These are phyloP conservation scores for Vitis rotundifolia DNA, from an alignment of 164 flowering plant genomes.

Conservation along the genomic window DNA sequence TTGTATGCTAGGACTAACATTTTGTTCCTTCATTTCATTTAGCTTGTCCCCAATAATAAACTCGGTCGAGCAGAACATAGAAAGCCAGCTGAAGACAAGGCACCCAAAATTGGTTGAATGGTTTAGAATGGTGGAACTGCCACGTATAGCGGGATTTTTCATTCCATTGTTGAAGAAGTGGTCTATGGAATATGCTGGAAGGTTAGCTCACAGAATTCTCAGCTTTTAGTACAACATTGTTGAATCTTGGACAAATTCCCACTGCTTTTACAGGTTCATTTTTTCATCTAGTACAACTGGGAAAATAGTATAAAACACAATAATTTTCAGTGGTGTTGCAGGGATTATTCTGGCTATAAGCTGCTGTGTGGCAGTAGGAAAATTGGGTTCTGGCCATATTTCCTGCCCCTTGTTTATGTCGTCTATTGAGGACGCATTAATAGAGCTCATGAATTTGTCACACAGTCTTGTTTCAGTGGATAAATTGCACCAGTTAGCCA, in stretches of 20 bases:
- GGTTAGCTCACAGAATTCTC: constrained; percentile 32
- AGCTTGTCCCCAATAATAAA: constrained; percentile 48
- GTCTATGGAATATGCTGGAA: constrained; percentile 49
- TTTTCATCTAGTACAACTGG: background rate
- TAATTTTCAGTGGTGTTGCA: constrained; percentile 65
- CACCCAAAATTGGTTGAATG: constrained; percentile 45
- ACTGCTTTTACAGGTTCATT: no score
- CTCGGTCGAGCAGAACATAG: constrained; percentile 39
- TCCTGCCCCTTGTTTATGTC: constrained; percentile 32
- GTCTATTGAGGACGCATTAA: constrained; percentile 33
- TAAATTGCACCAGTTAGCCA: constrained; percentile 45
- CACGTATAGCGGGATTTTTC: constrained; percentile 45
- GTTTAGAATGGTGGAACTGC: constrained; percentile 53
- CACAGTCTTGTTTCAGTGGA: constrained; percentile 43
- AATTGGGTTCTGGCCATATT: constrained; percentile 44
- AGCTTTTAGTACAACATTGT: background rate
- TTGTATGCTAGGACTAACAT: background rate
- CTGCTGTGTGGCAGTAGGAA: constrained; percentile 52
- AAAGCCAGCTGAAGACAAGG: constrained; percentile 38
- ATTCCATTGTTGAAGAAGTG: constrained; percentile 45
- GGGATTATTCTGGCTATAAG: constrained; percentile 55
- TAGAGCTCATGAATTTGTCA: constrained; percentile 48
- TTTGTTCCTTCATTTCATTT: constrained; percentile 13
- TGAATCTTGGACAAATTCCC: no score
- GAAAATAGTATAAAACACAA: constrained; percentile 24